Evolutionary conservation across 2,329 filamentous ascomycete genomes (phyloP), one percentile per base, ranked within the genome.

Genomic region (Nothopassalora personata): DNA sequence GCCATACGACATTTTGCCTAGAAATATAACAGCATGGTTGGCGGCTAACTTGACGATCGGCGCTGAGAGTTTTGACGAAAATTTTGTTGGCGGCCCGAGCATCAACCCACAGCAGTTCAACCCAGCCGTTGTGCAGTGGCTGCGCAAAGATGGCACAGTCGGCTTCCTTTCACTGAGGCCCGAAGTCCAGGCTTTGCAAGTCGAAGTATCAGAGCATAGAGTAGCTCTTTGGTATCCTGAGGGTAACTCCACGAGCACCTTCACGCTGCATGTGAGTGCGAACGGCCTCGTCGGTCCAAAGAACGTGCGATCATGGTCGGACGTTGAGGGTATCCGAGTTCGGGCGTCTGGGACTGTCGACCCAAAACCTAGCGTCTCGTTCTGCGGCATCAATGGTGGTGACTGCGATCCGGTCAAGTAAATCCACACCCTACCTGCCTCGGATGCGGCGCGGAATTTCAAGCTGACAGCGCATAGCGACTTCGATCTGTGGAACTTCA

Each of bases 121-220:
- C 59, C 84, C 84, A 0, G 81, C 81, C 0, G 80, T 86, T 5
- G 77, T 83, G 0, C 84, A 87, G 65, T 87, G 84, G 85, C 68
- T 61, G 18, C 59, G 75, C 23, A 56, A 50, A 11, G 58, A 60
- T 27, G 56, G 60, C n/a, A 58, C 57, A 19, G 46, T 64, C 36
- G 65, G 65, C 30, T 64, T 66, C 47, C 57, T 66, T 18, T 59
- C 56, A 5, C 53, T 62, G 6, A 70, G 72, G 2, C 75, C 78
- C 0, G 55, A 62, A 28, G 57, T 53, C 15, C 10, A 60, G 45
- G 54, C 63, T 23, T 34, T 63, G 39, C 54, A 61, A 13, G 58
- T 52, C 10, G 55, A 57, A 49, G 63, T 63, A 13, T 56, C 47
- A 31, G 51, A 55, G 47, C n/a, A 50, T 23, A 48, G 56, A 51